Conservation (phyloP, 495 filamentous ascomycete species). For the Hypoxylon fragiforme region DNA sequence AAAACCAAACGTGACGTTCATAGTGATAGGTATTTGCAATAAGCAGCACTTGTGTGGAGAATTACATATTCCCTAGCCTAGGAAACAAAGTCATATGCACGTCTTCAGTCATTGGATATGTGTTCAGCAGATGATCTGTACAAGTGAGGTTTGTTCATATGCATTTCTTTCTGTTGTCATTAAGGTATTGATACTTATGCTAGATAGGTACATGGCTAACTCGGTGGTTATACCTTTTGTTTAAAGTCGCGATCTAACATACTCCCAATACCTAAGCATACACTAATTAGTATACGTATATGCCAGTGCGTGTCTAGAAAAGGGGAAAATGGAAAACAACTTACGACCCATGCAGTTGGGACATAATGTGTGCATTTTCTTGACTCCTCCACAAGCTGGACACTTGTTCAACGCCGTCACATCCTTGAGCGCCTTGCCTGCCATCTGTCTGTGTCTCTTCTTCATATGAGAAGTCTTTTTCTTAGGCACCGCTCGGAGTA, state of each 20-base stretch:
- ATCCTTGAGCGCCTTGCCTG: slow-evolving; percentile 91
- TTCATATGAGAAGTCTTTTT: slow-evolving; percentile 99
- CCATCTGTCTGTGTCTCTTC: slow-evolving; percentile 89
- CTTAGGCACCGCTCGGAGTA: slow-evolving; percentile 93
- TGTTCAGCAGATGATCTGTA: slow-evolving; percentile 8
- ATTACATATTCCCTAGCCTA: not conserved
- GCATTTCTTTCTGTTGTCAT: too few species aligned
- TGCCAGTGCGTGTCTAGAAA: too few species aligned
- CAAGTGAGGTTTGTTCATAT: not conserved
- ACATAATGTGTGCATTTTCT: slow-evolving; percentile 86
- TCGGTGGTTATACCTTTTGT: too few species aligned
- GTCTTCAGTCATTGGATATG: not conserved
- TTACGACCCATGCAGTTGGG: slow-evolving; percentile 65
- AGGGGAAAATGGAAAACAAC: slow-evolving; percentile 21
- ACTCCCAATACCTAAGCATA: slow-evolving; percentile 13
- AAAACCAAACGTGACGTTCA: too few species aligned
- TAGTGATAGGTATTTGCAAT: too few species aligned
- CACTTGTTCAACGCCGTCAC: slow-evolving; percentile 83
- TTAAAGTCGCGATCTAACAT: slow-evolving; percentile 30
- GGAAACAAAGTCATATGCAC: not conserved
- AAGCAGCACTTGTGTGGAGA: slow-evolving; percentile 10
- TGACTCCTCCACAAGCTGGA: slow-evolving; percentile 81
- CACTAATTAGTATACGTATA: slow-evolving; percentile 11
- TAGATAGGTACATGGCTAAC: too few species aligned
- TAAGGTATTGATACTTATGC: too few species aligned